Evolutionary conservation across 257 asterid species (phyloP).

Genomic region (Nicotiana undulata): DNA sequence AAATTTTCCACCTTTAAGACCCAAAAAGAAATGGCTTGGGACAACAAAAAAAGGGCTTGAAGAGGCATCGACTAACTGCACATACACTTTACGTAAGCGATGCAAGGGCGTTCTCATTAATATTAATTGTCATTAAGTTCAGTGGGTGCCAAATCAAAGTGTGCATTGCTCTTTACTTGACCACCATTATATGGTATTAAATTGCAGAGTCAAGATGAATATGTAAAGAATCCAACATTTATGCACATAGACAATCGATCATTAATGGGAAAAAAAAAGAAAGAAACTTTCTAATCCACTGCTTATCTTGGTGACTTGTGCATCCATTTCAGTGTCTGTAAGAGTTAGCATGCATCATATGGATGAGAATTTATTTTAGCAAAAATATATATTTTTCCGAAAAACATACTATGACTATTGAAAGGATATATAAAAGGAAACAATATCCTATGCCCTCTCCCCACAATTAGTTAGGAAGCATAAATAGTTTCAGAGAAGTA

Average conservation of each 20-base stretch:
- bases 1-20: background rate
- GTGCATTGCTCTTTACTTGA: background rate
- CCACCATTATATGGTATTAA: background rate
- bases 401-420: background rate
- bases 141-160: background rate
- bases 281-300: background rate
- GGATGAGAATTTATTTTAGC: background rate
- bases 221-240: background rate
- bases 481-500: slow-evolving; percentile 10
- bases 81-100: background rate
- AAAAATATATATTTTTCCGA: background rate
- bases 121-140: background rate
- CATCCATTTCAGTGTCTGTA: background rate
- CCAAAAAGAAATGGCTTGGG: background rate
- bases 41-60: background rate
- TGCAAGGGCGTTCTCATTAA: background rate
- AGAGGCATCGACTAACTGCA: background rate
- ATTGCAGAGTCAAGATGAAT: background rate
- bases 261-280: background rate
- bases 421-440: background rate
- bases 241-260: background rate
- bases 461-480: background rate
- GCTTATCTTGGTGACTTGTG: background rate
- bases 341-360: background rate
- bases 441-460: background rate